phyloP scores from a whole-genome alignment of 306 rosid species.

The Cyamopsis tetragonoloba region DNA sequence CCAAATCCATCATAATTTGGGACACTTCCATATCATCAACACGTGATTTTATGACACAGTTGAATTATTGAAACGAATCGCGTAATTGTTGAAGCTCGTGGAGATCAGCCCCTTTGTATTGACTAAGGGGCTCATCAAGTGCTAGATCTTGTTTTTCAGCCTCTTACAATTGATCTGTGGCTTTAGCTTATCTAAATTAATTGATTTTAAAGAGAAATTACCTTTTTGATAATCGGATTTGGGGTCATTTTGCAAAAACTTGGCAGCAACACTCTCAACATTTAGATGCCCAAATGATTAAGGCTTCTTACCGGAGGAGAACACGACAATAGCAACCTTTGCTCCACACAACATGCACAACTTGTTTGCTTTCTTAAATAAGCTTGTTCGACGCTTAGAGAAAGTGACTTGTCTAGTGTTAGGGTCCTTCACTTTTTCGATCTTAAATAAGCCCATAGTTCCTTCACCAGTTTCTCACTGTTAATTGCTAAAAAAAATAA shows the following conservation, averaged over 20 bases:
- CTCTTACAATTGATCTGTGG: too few species aligned
- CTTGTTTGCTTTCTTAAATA: conserved; percentile 68
- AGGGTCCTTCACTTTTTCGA: conserved; percentile 48
- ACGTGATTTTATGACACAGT: too few species aligned
- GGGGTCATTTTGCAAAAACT: conserved; percentile 27
- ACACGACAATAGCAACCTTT: conserved; percentile 46
- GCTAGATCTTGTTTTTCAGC: too few species aligned
- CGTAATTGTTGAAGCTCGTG: too few species aligned
- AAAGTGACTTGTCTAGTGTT: conserved; percentile 54
- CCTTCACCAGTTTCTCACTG: neutral
- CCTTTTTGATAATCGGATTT: neutral
- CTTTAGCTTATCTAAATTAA: too few species aligned
- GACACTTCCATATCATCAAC: too few species aligned
- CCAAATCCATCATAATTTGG: too few species aligned
- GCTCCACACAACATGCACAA: conserved; percentile 49
- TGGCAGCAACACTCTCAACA: conserved; percentile 30
- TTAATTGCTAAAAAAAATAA: too few species aligned
- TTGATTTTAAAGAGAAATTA: too few species aligned
- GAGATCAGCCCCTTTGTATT: too few species aligned
- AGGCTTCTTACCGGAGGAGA: conserved; percentile 51
- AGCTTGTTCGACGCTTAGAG: conserved; percentile 57
- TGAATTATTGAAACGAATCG: too few species aligned
- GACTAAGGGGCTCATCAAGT: too few species aligned
- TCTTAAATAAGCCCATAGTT: conserved; percentile 51
- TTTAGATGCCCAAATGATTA: conserved; percentile 60